Percentiles rank a stretch among this genome's conserved stretches.
Evolutionary conservation across 306 rosid genomes (phyloP).

Genomic region (Prunus padus): DNA sequence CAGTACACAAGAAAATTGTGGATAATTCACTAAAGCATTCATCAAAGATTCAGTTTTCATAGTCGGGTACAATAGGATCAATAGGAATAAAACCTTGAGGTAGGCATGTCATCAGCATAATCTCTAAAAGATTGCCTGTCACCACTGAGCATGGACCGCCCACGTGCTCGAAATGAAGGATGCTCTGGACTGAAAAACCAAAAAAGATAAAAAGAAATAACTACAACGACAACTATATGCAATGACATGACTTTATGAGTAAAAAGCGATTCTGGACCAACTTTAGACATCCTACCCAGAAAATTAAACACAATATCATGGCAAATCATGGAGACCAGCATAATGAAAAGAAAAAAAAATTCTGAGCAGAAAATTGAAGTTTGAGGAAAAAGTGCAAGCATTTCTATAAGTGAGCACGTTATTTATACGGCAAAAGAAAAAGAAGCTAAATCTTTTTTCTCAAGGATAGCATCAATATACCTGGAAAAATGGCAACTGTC

Average conservation of each 20-base stretch:
- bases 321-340: conserved; percentile 7
- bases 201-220: conserved; percentile 10
- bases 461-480: not conserved
- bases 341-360: not conserved
- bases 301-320: conserved; percentile 5
- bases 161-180: conserved; percentile 86
- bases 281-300: conserved; percentile 15
- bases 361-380: not conserved
- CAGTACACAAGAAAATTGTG: not conserved
- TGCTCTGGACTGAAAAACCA: conserved; percentile 92
- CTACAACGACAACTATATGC: conserved; percentile 6
- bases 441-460: not conserved
- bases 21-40: not conserved
- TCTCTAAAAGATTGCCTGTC: conserved; percentile 78
- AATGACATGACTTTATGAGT: conserved; percentile 14
- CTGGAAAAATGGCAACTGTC: not conserved
- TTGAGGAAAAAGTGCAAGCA: not conserved
- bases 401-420: not conserved
- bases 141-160: conserved; percentile 94
- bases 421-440: not conserved
- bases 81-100: conserved; percentile 70
- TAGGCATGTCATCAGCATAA: conserved; percentile 77
- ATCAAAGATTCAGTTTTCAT: conserved; percentile 6
- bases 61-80: conserved; percentile 18
- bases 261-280: conserved; percentile 10